Evolutionary conservation across 2,329 filamentous ascomycete genomes (phyloP), one percentile per base, ranked within the genome.

Genomic region (Xylaria sp.): DNA sequence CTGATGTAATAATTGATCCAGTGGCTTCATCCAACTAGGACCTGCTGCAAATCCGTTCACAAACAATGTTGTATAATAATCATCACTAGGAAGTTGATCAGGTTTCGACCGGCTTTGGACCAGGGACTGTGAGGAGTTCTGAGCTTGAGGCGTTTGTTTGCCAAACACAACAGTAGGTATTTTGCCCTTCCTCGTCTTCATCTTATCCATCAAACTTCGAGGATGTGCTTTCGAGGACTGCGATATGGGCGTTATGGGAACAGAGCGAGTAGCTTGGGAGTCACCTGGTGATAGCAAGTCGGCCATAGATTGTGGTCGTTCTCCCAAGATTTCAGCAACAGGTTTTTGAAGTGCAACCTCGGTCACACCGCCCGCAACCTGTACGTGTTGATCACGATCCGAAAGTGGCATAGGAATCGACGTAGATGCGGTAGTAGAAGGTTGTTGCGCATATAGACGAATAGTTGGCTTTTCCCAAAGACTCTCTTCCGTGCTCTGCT

Each of bases 101-200:
- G 80, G 69, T 63, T 84, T 83, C 57, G 81, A 78, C 54, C 81
- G 80, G 31, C 76, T 81, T 17, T 81, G 72, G 17, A 83, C 77
- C 4, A 85, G 38, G 17, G 74, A 65, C 59, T 77, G 73, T 26
- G 80, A 75, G 53, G 85, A 86, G 42, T 88, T 86, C 15, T 84
- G 80, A 23, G 80, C 73, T 56, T 82, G 83, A 71, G 83, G 83
- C 0, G 82, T 82, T 64, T 89, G 88, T 75, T 92, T 93, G 2
- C 92, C 90, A 77, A 97, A 96, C 0, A 95, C 86, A 3, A 96
- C 93, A 0, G 89, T 92, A 1, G 91, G 93, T 15, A 91, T 83
- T 73, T 91, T 91, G 71, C 85, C 89, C 75, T 89, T 85, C 71
- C 84, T 87, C 38, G 87, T 84, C 72, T 87, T 89, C 46, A 81